Evolutionary conservation across 2,329 filamentous ascomycete genomes (phyloP), one percentile per base, ranked within the genome.

Genomic region (Elsinoe perseae): DNA sequence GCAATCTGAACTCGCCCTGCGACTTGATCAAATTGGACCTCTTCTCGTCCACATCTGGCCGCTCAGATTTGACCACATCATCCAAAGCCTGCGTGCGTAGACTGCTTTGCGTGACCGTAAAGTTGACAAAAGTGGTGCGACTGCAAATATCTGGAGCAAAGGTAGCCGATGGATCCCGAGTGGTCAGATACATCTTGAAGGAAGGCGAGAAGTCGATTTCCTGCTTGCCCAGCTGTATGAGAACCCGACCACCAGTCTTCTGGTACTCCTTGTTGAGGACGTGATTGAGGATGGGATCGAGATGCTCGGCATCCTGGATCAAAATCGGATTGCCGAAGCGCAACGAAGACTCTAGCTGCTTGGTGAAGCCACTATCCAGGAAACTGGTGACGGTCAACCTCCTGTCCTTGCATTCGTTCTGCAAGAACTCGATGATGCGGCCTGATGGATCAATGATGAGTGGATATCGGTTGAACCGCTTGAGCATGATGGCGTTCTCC

Each of bases 261-360:
- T 98, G 95, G 72, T 98, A 98, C 69, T 98, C 93, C 72, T 98
- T 98, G 76, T 98, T 98, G 72, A 98, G 83, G 56, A 98, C 92
- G 65, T 98, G 93, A 68, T 97, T 98, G 65, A 98, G 84, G 58
- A 98, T 91, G 0, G 95, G 95, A 67, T 98, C 93, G 57, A 98
- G 77, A 69, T 98, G 88, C 73, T 98, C 95, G 1, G 93, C 95
- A 70, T 98, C 93, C 72, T 98, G 93, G 59, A 98, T 98, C 59
- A 98, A 82, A 63, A 98, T 98, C 1, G 93, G 92, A 68, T 98
- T 98, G 67, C 93, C 93, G 73, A 98, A 98, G 68, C 93, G 89
- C 60, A 98, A 79, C 16, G 93, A 93, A 67, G 91, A 97, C 74
- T 98, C 93, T 14, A 98, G 78, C 69, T 98, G 93, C 73, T 98